Percentiles rank a stretch among this genome's conserved stretches.
Evolutionary conservation across 1,139 yeast species (phyloP).

Genomic region (Citeromyces siamensis): DNA sequence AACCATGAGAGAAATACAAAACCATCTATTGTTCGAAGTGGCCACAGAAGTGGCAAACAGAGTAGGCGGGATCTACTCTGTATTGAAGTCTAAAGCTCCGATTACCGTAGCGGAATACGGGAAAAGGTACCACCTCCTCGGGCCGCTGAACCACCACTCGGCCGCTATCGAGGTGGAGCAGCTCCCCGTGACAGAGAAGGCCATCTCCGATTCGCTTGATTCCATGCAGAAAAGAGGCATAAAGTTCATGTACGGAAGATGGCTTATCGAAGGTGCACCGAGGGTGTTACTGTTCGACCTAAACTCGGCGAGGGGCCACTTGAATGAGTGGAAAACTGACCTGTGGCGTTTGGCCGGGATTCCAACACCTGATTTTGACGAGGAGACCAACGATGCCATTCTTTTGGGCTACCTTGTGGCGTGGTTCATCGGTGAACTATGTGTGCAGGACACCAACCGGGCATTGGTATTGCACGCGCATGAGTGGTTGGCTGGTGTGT

Average conservation of each 20-base stretch:
- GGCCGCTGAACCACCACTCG: constrained; percentile 70
- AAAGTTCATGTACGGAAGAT: constrained; percentile 77
- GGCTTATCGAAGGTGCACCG: constrained; percentile 98
- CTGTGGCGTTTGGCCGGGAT: constrained; percentile 87
- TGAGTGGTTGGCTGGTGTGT: constrained; percentile 98
- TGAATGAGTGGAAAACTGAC: constrained; percentile 92
- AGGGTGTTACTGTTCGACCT: constrained; percentile 81
- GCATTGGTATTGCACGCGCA: constrained; percentile 94
- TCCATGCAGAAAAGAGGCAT: constrained; percentile 77
- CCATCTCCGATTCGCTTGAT: constrained; percentile 48
- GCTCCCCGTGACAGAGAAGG: constrained; percentile 54
- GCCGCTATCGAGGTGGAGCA: constrained; percentile 95
- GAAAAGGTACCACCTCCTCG: constrained; percentile 76
- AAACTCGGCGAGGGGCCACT: constrained; percentile 53
- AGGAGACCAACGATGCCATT: constrained; percentile 86
- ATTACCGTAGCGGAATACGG: constrained; percentile 91
- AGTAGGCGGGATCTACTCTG: constrained; percentile 97
- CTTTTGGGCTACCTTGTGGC: constrained; percentile 88
- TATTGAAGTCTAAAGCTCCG: constrained; percentile 92
- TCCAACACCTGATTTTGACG: constrained; percentile 85
- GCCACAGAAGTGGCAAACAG: constrained; percentile 98
- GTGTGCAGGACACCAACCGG: constrained; percentile 65
- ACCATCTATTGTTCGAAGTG: constrained; percentile 82
- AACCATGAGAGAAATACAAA: constrained; percentile 70
- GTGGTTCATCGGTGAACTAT: constrained; percentile 94